Conservation (phyloP, 306 rosid genomes). For the Cucumis cinereus region DNA sequence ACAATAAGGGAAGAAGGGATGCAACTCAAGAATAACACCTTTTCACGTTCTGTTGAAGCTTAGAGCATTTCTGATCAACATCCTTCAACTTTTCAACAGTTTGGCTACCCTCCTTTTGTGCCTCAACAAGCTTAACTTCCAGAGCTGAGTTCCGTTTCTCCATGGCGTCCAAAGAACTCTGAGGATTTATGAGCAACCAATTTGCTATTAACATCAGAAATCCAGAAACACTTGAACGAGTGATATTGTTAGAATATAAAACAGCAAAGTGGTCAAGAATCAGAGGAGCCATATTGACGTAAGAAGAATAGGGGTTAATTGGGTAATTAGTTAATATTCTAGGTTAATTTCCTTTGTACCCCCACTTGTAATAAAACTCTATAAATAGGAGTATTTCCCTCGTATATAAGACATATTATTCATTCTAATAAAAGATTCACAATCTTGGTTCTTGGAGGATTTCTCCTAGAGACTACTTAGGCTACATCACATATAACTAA, state of each 20-base stretch:
- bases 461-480: too few relatives aligned
- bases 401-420: too few relatives aligned
- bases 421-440: too few relatives aligned
- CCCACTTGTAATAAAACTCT: too few relatives aligned
- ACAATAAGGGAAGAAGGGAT: not conserved
- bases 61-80: constrained; percentile 53
- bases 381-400: too few relatives aligned
- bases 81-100: constrained; percentile 50
- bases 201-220: not conserved
- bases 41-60: constrained; percentile 56
- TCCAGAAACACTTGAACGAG: not conserved
- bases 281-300: not conserved
- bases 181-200: constrained; percentile 8
- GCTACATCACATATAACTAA: too few relatives aligned
- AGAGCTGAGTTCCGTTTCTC: constrained; percentile 50
- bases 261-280: not conserved
- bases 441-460: too few relatives aligned
- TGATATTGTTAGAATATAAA: not conserved
- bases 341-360: too few relatives aligned
- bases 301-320: too few relatives aligned
- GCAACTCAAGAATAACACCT: constrained; percentile 24
- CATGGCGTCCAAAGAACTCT: constrained; percentile 60
- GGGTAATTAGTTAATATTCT: too few relatives aligned
- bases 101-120: constrained; percentile 33
- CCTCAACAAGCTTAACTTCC: constrained; percentile 43